A percentile compares a stretch with the other conserved stretches of the same genome.
phyloP scores from a whole-genome alignment of 148 eudicot species.

The Rhododendron williamsianum region DNA sequence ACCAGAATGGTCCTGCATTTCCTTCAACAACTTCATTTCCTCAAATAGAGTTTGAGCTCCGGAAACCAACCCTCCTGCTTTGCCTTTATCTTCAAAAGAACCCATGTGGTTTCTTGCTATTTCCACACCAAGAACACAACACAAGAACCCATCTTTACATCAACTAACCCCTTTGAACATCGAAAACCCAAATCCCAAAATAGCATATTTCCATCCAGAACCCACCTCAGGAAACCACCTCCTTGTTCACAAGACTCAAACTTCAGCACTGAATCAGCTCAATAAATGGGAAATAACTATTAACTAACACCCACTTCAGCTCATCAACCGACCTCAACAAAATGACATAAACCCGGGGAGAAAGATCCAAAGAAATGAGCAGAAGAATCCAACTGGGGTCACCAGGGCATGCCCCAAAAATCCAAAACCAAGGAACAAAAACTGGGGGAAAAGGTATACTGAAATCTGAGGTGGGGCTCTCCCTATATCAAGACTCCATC shows the following conservation, averaged over 20 bases:
- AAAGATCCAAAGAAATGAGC: constrained; percentile 41
- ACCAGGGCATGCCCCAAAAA: constrained; percentile 36
- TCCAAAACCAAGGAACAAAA: constrained; percentile 77
- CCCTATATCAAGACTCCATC: constrained; percentile 1
- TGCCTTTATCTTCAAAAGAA: constrained; percentile 53
- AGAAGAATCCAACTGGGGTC: constrained; percentile 17
- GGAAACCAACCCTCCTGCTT: constrained; percentile 35
- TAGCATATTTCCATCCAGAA: neutral
- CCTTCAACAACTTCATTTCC: constrained; percentile 72
- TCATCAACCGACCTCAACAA: constrained; percentile 3
- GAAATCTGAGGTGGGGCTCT: constrained; percentile 66
- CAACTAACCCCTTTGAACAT: neutral
- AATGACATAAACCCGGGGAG: neutral
- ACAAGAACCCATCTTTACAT: neutral
- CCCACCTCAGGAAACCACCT: constrained; percentile 9
- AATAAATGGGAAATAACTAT: constrained; percentile 13
- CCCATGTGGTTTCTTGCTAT: constrained; percentile 33
- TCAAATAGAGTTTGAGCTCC: constrained; percentile 59
- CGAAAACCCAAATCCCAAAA: neutral
- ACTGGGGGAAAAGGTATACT: constrained; percentile 58
- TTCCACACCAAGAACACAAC: constrained; percentile 17
- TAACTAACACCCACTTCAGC: constrained; percentile 10
- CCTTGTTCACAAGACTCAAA: neutral
- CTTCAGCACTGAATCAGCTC: constrained; percentile 3
- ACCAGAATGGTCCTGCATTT: constrained; percentile 86